phyloP scores from a whole-genome alignment of 768 basidiomycete genomes.

The Boletales sp. region DNA sequence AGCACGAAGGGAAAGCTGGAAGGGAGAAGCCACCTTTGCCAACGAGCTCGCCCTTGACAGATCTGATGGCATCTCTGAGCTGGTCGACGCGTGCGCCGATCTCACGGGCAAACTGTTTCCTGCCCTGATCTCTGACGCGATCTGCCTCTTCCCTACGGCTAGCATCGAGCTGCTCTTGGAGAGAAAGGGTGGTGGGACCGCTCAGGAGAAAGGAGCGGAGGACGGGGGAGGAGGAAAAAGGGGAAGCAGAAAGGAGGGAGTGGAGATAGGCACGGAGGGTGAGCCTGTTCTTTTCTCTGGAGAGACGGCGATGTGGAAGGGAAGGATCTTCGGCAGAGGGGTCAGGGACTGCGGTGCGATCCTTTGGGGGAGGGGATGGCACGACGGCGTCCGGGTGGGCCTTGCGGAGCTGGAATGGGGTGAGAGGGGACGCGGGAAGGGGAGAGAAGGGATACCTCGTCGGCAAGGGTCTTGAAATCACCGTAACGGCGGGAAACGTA shows the following conservation, averaged over 20 bases:
- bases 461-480: slow-evolving; percentile 86
- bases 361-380: slow-evolving; percentile 83
- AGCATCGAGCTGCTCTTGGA: slow-evolving; percentile 78
- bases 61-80: slow-evolving; percentile 75
- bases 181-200: slow-evolving; percentile 62
- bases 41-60: slow-evolving; percentile 93
- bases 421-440: slow-evolving; percentile 8
- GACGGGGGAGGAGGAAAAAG: slow-evolving; percentile 82
- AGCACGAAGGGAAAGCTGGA: slow-evolving; percentile 1
- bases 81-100: slow-evolving; percentile 84
- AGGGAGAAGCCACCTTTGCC: slow-evolving; percentile 56
- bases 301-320: slow-evolving; percentile 41
- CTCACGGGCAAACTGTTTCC: slow-evolving; percentile 81
- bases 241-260: slow-evolving; percentile 62
- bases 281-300: slow-evolving; percentile 92
- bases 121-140: slow-evolving; percentile 79
- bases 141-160: slow-evolving; percentile 85
- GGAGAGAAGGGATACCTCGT: slow-evolving; percentile 52
- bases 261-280: slow-evolving; percentile 94
- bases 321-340: not conserved
- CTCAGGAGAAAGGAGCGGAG: slow-evolving; percentile 82
- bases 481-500: slow-evolving; percentile 93
- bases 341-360: slow-evolving; percentile 63
- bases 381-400: slow-evolving; percentile 82
- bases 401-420: slow-evolving; percentile 64